Percentiles rank a stretch among this genome's conserved stretches.
These are phyloP conservation scores for Cladosporium sp. DNA, from an alignment of 2,329 filamentous ascomycete genomes.

Conservation along the genomic window DNA sequence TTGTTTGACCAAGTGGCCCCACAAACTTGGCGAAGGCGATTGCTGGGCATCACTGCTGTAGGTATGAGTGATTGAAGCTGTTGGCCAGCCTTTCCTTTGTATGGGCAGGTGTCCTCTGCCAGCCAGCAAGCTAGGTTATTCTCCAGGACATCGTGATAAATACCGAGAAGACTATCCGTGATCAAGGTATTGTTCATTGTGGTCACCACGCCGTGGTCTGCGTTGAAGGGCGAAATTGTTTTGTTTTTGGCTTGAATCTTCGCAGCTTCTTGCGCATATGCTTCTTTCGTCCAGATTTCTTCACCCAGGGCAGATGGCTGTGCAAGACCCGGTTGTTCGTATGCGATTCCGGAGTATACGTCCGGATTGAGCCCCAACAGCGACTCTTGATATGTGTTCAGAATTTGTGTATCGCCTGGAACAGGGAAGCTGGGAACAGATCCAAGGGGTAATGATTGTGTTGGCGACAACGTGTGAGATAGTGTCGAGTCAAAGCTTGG, in stretches of 20 bases:
- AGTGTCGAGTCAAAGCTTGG: background rate
- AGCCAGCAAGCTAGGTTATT: conserved; percentile 15
- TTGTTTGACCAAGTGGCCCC: conserved; percentile 12
- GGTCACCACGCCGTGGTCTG: background rate
- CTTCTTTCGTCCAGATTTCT: background rate
- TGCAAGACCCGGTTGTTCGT: background rate
- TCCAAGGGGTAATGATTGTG: background rate
- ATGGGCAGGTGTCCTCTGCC: conserved; percentile 10
- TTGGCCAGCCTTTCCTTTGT: background rate
- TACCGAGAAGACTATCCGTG: conserved; percentile 13
- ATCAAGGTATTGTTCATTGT: conserved; percentile 9
- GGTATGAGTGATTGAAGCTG: background rate
- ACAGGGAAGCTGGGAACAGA: background rate
- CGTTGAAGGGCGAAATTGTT: background rate
- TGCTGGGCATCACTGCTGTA: background rate
- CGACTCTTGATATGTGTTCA: background rate
- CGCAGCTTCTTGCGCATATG: background rate
- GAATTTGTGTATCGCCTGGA: background rate
- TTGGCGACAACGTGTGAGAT: background rate
- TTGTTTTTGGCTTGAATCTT: background rate
- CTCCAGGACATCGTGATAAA: conserved; percentile 15
- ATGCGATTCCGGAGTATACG: background rate
- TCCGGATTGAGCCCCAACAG: background rate
- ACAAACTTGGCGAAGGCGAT: background rate
- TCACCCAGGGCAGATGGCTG: background rate